Percentiles rank a stretch among this genome's conserved stretches.
Conservation (phyloP, 192 early-diverging fungal species). For the Backusella luteola region DNA sequence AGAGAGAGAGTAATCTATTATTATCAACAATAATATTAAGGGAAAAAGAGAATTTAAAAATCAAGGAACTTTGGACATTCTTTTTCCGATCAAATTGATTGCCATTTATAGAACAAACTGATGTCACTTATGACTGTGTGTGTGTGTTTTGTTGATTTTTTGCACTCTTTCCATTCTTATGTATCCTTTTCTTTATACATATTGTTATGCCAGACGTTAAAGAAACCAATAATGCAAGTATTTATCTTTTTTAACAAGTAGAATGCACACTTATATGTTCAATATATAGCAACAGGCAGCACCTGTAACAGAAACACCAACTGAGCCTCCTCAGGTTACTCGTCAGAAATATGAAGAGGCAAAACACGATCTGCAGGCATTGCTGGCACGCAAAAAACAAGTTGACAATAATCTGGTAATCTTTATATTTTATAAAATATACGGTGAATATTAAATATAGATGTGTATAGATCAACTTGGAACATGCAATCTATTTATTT, state of each 20-base stretch:
- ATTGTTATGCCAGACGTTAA: slow-evolving; percentile 2
- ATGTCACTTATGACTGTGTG: background rate
- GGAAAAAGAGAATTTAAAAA: background rate
- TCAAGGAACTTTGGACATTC: background rate
- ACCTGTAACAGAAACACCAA: background rate
- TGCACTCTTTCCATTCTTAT: background rate
- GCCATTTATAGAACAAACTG: background rate
- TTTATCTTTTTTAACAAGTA: too few relatives aligned
- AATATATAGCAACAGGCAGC: background rate
- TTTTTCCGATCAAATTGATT: background rate
- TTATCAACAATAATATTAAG: background rate
- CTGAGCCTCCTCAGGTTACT: slow-evolving; percentile 37
- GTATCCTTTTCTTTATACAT: background rate
- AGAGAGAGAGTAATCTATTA: background rate
- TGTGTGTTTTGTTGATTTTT: background rate
- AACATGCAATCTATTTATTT: slow-evolving; percentile 79
- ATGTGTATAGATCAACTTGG: slow-evolving; percentile 50
- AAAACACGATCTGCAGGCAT: slow-evolving; percentile 70
- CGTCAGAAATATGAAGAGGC: slow-evolving; percentile 67
- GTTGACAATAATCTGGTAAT: slow-evolving; percentile 74
- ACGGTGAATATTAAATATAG: background rate
- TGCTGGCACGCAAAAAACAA: slow-evolving; percentile 76
- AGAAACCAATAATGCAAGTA: background rate
- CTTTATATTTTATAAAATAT: background rate
- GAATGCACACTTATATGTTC: background rate